These are phyloP conservation scores for Beauveria rudraprayagi DNA, from an alignment of 2,329 filamentous ascomycete species.

Conservation along the genomic window DNA sequence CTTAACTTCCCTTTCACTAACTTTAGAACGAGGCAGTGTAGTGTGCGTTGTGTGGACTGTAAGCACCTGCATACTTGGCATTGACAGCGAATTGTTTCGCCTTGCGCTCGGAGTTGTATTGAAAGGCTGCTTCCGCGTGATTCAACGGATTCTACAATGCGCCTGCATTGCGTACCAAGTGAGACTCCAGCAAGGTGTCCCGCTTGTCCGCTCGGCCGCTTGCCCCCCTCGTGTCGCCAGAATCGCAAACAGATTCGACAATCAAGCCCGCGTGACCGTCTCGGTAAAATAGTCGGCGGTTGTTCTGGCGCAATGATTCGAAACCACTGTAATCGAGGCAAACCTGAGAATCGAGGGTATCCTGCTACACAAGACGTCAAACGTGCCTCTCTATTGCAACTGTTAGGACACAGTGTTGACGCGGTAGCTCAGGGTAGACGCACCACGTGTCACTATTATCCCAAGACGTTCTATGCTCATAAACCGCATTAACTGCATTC, in stretches of 20 bases:
- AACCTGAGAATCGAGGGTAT: too few relatives aligned
- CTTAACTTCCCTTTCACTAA: not conserved
- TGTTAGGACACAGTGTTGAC: not conserved
- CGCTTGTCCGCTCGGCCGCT: not conserved
- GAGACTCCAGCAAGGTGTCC: not conserved
- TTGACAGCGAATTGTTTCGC: not conserved
- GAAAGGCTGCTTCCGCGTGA: not conserved
- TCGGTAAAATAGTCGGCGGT: not conserved
- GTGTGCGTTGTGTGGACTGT: not conserved
- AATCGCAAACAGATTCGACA: too few relatives aligned
- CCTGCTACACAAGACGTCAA: too few relatives aligned
- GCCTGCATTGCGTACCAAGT: not conserved
- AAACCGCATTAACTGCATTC: not conserved
- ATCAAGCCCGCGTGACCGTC: too few relatives aligned
- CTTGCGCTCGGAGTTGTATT: not conserved
- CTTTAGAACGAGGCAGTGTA: slow-evolving; percentile 4
- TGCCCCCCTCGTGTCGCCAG: not conserved
- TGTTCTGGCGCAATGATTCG: too few relatives aligned
- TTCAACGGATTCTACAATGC: not conserved
- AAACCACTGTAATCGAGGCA: too few relatives aligned
- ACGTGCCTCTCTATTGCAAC: too few relatives aligned
- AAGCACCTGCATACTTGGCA: not conserved
- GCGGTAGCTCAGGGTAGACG: not conserved
- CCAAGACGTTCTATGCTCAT: not conserved
- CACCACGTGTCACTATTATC: not conserved